phyloP scores from a whole-genome alignment of 306 rosid genomes.

The Corylus heterophylla region DNA sequence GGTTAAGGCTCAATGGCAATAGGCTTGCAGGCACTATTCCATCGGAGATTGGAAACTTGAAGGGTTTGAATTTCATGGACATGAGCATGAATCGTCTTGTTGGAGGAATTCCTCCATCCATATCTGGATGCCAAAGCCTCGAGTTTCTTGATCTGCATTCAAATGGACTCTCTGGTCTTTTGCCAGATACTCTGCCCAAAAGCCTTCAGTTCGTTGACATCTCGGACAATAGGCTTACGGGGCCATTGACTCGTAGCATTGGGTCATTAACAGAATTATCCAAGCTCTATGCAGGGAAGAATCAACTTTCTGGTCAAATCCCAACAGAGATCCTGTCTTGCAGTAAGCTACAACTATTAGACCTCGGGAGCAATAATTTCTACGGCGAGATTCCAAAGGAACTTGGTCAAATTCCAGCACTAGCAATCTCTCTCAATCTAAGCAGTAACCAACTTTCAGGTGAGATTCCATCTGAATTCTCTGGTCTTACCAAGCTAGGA shows the following conservation, averaged over 20 bases:
- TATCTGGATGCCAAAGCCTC: conserved; percentile 63
- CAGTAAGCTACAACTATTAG: conserved; percentile 69
- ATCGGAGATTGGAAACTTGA: conserved; percentile 69
- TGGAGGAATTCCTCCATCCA: conserved; percentile 68
- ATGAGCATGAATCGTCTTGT: conserved; percentile 60
- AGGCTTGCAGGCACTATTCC: conserved; percentile 68
- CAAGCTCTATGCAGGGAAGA: conserved; percentile 70
- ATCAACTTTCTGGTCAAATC: conserved; percentile 64
- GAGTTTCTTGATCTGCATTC: conserved; percentile 87
- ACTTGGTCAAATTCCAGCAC: conserved; percentile 63
- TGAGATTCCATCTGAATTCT: conserved; percentile 63
- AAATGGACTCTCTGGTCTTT: conserved; percentile 61
- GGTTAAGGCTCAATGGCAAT: conserved; percentile 66
- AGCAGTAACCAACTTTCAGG: conserved; percentile 83
- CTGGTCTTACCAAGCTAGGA: conserved; percentile 67
- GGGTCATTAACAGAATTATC: conserved; percentile 68
- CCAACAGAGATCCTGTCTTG: conserved; percentile 78
- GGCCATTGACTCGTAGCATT: conserved; percentile 51
- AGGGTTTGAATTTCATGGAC: conserved; percentile 60
- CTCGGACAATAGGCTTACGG: conserved; percentile 68
- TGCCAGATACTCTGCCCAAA: conserved; percentile 71
- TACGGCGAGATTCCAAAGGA: conserved; percentile 78
- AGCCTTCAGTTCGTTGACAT: conserved; percentile 69
- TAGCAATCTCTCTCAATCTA: conserved; percentile 86
- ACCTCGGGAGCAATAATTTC: conserved; percentile 74